Conservation (phyloP, 176 grass and related monocot species). For the Triticum urartu region DNA sequence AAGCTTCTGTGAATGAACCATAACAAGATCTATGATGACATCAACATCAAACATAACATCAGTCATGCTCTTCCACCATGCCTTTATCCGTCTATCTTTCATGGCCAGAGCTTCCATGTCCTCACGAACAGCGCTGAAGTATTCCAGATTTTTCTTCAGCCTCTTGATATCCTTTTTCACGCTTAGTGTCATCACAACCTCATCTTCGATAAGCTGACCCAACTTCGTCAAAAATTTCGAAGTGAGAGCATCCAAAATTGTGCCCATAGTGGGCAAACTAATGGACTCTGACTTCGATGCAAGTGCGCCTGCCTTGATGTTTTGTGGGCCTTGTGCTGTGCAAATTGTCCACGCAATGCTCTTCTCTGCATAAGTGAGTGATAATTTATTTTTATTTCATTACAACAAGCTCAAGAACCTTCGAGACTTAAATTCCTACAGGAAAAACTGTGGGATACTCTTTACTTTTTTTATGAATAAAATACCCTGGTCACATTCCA, state of each 20-base stretch:
- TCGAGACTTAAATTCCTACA: neutral
- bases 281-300: neutral
- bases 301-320: neutral
- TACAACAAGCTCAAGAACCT: neutral
- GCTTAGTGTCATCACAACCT: neutral
- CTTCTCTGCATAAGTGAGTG: neutral
- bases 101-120: constrained; percentile 21
- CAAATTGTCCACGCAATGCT: neutral
- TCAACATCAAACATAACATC: constrained; percentile 29
- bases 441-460: neutral
- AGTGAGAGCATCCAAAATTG: constrained; percentile 5
- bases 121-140: constrained; percentile 16
- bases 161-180: neutral
- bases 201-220: neutral
- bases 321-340: neutral
- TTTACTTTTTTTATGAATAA: too few species aligned
- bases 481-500: neutral
- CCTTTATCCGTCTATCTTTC: neutral
- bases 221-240: neutral
- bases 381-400: neutral
- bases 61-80: constrained; percentile 24
- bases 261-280: neutral
- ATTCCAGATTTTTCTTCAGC: constrained; percentile 1
- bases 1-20: constrained; percentile 7
- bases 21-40: constrained; percentile 30